Percentiles rank a stretch among this genome's conserved stretches.
Conservation (phyloP, 2,329 filamentous ascomycete species). For the Monilinia fructigena region DNA sequence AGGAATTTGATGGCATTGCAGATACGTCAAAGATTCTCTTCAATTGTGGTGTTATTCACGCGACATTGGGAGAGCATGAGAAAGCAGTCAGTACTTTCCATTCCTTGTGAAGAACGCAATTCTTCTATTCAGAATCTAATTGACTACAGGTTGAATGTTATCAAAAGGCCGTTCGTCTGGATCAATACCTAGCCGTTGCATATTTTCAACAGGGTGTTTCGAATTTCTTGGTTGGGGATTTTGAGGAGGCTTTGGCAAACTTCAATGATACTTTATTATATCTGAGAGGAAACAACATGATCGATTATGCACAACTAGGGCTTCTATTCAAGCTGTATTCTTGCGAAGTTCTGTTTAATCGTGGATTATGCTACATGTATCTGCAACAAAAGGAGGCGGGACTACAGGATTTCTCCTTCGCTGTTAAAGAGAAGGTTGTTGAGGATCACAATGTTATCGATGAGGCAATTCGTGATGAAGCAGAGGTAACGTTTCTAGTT, state of each 20-base stretch:
- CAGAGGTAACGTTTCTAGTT: slow-evolving; percentile 62
- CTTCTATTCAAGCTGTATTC: slow-evolving; percentile 96
- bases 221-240: slow-evolving; percentile 95
- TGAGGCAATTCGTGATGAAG: slow-evolving; percentile 89
- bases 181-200: slow-evolving; percentile 93
- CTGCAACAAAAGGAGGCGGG: slow-evolving; percentile 87
- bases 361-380: slow-evolving; percentile 96
- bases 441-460: slow-evolving; percentile 97
- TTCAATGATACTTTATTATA: slow-evolving; percentile 98
- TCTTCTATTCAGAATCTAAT: slow-evolving; percentile 11
- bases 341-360: slow-evolving; percentile 96
- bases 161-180: slow-evolving; percentile 83
- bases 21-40: slow-evolving; percentile 98
- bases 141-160: slow-evolving; percentile 82
- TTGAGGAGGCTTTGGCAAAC: slow-evolving; percentile 94
- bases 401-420: slow-evolving; percentile 85
- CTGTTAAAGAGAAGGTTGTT: slow-evolving; percentile 93
- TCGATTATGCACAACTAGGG: slow-evolving; percentile 95
- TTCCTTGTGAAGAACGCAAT: neutral
- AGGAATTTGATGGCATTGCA: slow-evolving; percentile 79
- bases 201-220: slow-evolving; percentile 99
- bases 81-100: slow-evolving; percentile 69
- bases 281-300: slow-evolving; percentile 91
- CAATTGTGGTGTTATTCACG: slow-evolving; percentile 97
- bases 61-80: slow-evolving; percentile 91